Evolutionary conservation across 192 early-diverging fungal genomes (phyloP), one percentile per base, ranked within the genome.

Genomic region (Mortierella claussenii): DNA sequence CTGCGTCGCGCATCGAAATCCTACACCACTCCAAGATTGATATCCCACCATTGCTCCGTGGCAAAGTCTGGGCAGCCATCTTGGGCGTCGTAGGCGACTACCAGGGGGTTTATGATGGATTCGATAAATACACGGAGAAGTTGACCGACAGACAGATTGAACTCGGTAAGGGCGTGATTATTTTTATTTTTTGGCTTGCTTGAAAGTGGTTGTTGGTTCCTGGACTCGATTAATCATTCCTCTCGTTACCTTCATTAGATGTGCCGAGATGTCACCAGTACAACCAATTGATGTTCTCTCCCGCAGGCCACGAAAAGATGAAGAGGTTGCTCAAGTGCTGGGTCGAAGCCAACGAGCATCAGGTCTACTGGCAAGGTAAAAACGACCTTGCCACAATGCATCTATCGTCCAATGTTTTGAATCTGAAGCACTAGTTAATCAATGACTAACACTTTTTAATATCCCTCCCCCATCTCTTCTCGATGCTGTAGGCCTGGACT

Each of bases 361-460:
- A 64, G 30, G 93, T 93, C 18, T 94, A 94, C 68, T 94, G 93
- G 93, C 93, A 94, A 87, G 93, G 88, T 87, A 75, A 26, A 18
- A 3, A 13, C 43, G 43, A 4, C 20, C 17, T 4, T 3, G 17
- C 28, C 20, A 3, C 20, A 7, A 51, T 26, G 6, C 1, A 23
- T 28, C 49, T 27, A 27, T 51, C 17, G 2, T 45, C 43, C 4
- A 9, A 45, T 20, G 2, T 45, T 13, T 45, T 45, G 4, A n/a
- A 45, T 45, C 15, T 20, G 17, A 17, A 42, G 40, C 17, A 42
- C 8, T 42, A 42, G 17, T 42, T n/a, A n/a, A n/a, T n/a, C n/a
- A n/a, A n/a, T n/a, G n/a, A 17, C 40, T 42, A 42, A 17, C 8
- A 42, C 40, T 42, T 42, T 11, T 11, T 42, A 42, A 11, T 42